Evolutionary conservation across 202 grass and related monocot genomes (phyloP).

Genomic region (Panicum hallii): DNA sequence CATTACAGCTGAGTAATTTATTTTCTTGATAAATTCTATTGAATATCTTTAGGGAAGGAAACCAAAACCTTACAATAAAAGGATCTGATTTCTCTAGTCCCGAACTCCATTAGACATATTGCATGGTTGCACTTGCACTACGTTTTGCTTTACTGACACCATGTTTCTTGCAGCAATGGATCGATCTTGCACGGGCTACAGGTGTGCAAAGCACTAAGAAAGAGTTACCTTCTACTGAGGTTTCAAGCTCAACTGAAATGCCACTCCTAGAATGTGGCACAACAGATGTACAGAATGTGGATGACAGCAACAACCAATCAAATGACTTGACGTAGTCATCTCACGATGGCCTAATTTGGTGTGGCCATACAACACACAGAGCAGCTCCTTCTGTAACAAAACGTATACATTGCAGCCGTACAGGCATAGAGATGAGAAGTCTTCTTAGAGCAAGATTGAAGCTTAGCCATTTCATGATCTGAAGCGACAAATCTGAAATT

Average conservation of each 20-base stretch:
- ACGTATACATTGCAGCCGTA: slow-evolving; percentile 20
- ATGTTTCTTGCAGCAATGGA: slow-evolving; percentile 88
- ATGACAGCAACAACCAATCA: slow-evolving; percentile 64
- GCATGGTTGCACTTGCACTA: not conserved
- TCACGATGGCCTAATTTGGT: not conserved
- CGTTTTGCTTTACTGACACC: slow-evolving; percentile 32
- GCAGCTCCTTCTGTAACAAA: slow-evolving; percentile 16
- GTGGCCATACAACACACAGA: slow-evolving; percentile 34
- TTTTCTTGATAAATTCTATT: slow-evolving; percentile 25
- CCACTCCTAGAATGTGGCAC: slow-evolving; percentile 72
- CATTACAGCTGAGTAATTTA: not conserved
- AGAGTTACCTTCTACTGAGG: slow-evolving; percentile 54
- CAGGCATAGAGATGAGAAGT: slow-evolving; percentile 25
- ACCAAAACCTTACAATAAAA: slow-evolving; percentile 11
- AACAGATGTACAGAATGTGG: slow-evolving; percentile 61
- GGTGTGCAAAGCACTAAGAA: slow-evolving; percentile 76
- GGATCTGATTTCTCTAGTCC: not conserved
- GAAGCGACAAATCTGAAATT: slow-evolving; percentile 20
- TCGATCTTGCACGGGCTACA: slow-evolving; percentile 90
- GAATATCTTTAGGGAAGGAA: slow-evolving; percentile 24
- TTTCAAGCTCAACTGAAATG: slow-evolving; percentile 65
- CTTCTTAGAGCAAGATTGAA: slow-evolving; percentile 24
- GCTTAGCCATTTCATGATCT: not conserved
- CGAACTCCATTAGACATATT: slow-evolving; percentile 1
- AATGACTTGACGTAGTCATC: slow-evolving; percentile 44